Conservation (phyloP, 2,329 filamentous ascomycete genomes). For the Drechslera avenae region DNA sequence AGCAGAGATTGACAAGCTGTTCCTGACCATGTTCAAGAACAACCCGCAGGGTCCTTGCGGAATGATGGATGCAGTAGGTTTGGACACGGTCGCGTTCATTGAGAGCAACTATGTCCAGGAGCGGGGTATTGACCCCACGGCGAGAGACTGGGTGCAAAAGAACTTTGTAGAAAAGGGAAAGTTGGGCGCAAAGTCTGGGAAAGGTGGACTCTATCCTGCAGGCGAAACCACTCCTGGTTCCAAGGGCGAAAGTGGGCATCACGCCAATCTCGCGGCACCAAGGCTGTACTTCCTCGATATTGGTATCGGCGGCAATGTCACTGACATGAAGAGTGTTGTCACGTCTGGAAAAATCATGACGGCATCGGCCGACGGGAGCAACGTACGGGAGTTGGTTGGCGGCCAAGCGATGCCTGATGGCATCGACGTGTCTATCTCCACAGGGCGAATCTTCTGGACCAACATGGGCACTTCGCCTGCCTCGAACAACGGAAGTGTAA, state of each 20-base stretch:
- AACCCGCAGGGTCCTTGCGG: slow-evolving; percentile 43
- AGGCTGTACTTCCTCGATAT: slow-evolving; percentile 14
- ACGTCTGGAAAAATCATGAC: slow-evolving; percentile 16
- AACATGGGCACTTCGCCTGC: slow-evolving; percentile 24
- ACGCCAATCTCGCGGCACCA: slow-evolving; percentile 5
- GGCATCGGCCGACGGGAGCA: slow-evolving; percentile 9
- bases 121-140: slow-evolving; percentile 49
- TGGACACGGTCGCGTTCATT: slow-evolving; percentile 61
- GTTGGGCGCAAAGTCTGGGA: slow-evolving; percentile 51
- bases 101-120: slow-evolving; percentile 60
- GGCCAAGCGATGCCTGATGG: slow-evolving; percentile 37
- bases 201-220: slow-evolving; percentile 21
- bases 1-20: slow-evolving; percentile 57
- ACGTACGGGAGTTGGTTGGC: slow-evolving; percentile 9
- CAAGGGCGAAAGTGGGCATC: slow-evolving; percentile 9
- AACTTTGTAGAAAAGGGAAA: slow-evolving; percentile 55
- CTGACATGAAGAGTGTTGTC: neutral
- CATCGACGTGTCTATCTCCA: slow-evolving; percentile 31
- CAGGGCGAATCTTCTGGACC: slow-evolving; percentile 39
- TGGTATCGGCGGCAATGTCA: slow-evolving; percentile 11
- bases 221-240: slow-evolving; percentile 48
- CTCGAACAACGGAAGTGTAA: slow-evolving; percentile 51
- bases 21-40: slow-evolving; percentile 48
- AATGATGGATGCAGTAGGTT: slow-evolving; percentile 57
- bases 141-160: slow-evolving; percentile 53